These are phyloP conservation scores for Ophiosphaerella narmari DNA, from an alignment of 2,329 filamentous ascomycete genomes.

Conservation along the genomic window DNA sequence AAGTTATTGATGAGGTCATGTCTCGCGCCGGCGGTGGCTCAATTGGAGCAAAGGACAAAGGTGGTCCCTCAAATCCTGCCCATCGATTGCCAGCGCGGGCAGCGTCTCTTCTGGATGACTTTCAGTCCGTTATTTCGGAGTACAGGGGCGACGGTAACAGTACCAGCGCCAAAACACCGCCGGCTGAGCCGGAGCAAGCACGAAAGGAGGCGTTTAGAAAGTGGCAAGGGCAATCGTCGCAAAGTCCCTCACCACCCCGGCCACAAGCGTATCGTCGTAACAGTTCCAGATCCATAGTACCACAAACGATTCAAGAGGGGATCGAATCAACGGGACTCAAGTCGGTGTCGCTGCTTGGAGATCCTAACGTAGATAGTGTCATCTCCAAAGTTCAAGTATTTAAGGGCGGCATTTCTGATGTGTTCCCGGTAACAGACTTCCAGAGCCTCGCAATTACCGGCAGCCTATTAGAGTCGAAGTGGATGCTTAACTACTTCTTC, in stretches of 20 bases:
- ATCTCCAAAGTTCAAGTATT: constrained; percentile 43
- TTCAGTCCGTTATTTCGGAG: constrained; percentile 37
- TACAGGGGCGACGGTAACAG: constrained; percentile 21
- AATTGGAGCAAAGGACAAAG: constrained; percentile 15
- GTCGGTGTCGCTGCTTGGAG: constrained; percentile 37
- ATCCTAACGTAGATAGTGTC: constrained; percentile 41
- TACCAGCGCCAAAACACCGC: constrained; percentile 9
- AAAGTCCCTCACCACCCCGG: constrained; percentile 5
- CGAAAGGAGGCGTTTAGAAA: constrained; percentile 29
- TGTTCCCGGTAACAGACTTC: constrained; percentile 41
- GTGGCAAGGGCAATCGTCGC: constrained; percentile 28
- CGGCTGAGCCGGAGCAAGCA: constrained; percentile 13
- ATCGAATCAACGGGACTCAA: constrained; percentile 20
- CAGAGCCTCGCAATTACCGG: constrained; percentile 41
- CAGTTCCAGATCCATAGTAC: constrained; percentile 22
- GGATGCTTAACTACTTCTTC: constrained; percentile 45
- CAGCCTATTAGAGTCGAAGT: constrained; percentile 38
- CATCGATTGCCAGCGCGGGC: constrained; percentile 22
- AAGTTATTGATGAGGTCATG: constrained; percentile 43
- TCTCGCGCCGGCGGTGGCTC: constrained; percentile 33
- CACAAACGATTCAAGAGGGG: constrained; percentile 34
- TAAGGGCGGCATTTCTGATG: constrained; percentile 41
- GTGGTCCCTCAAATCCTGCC: constrained; percentile 18
- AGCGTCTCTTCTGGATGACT: constrained; percentile 33
- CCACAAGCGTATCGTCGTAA: constrained; percentile 14